A percentile compares a stretch with the other conserved stretches of the same genome.
These are phyloP conservation scores for Penicillium soppii DNA, from an alignment of 495 filamentous ascomycete species.

Conservation along the genomic window DNA sequence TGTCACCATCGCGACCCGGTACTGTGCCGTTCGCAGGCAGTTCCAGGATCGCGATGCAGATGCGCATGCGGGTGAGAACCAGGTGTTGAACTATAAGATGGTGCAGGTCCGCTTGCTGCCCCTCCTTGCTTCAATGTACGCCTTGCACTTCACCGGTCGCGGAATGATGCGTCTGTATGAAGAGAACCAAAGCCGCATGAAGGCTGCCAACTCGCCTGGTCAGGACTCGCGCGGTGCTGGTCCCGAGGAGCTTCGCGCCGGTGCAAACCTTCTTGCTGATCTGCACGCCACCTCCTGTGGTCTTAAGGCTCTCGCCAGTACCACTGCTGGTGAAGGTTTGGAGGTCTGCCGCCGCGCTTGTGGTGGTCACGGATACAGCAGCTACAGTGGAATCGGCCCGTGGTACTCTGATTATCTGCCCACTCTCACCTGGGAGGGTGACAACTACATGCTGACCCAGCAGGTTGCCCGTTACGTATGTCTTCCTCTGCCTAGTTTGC, in stretches of 20 bases:
- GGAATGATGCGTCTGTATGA: constrained; percentile 66
- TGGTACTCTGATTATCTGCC: constrained; percentile 71
- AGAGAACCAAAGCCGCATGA: constrained; percentile 65
- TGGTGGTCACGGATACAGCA: constrained; percentile 72
- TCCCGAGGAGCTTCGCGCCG: constrained; percentile 62
- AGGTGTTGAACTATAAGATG: constrained; percentile 74
- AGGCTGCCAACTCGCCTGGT: constrained; percentile 34
- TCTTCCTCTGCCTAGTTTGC: not conserved
- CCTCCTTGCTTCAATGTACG: constrained; percentile 70
- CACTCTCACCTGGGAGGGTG: constrained; percentile 63
- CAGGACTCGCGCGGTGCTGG: constrained; percentile 56
- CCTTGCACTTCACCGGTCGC: constrained; percentile 70
- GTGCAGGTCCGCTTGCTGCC: constrained; percentile 71
- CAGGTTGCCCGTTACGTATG: constrained; percentile 69
- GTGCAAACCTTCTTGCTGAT: constrained; percentile 67
- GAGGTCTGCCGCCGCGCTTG: constrained; percentile 70
- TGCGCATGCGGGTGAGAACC: constrained; percentile 57
- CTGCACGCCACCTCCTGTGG: constrained; percentile 73
- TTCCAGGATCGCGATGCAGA: constrained; percentile 68
- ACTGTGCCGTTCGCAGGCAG: constrained; percentile 66
- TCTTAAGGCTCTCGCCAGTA: constrained; percentile 67
- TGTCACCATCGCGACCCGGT: constrained; percentile 72
- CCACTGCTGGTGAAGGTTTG: constrained; percentile 65
- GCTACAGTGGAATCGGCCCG: constrained; percentile 65
- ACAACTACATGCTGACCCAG: constrained; percentile 78